Evolutionary conservation across 177 flowering plant species (phyloP), one percentile per base, ranked within the genome.

Genomic region (Tripterygium wilfordii): DNA sequence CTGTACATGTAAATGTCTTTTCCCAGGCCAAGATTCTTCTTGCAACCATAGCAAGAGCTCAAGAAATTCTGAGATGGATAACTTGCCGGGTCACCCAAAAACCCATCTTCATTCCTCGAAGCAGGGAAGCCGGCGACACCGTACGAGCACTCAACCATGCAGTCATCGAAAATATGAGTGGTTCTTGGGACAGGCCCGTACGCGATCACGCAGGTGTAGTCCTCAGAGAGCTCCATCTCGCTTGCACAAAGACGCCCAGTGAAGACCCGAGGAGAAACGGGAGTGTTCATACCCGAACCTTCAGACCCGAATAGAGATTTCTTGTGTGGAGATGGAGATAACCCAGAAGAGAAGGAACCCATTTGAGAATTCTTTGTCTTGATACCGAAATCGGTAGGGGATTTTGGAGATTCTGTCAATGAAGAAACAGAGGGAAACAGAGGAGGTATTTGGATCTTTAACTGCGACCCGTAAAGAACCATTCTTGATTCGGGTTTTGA

Each of bases 1-100:
- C 87, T 80, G 80, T 88, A 85, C 70, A 85, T 88, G 80, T 68
- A 83, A 51, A 85, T 83, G 64, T 88, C 96, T 19, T 77, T 67
- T 27, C 88, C 90, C 42, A 60, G 71, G 5, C 69, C 85, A 42
- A 85, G 83, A 51, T 62, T 70, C 72, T 75, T 85, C 70, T 70
- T 72, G 77, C 96, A 88, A 36, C 58, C 24, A 58, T 67, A 69
- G 48, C 95, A 88, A 61, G 59, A 72, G 64, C 86, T 79, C 30
- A 85, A 78, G 42, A 85, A 85, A 54, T 51, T 68, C 43, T 70
- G 69, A 10, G 77, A 65, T 1, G 75, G 72, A 47, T 46, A 70
- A 26, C 54, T 47, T 0, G 63, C 42, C 3, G 31, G 42, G 39
- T 51, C 58, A 5, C 31, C 29, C 2, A 32, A 36, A 30, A 31